Evolutionary conservation across 345 rosid species (phyloP).

Genomic region (Cochlearia excelsa): DNA sequence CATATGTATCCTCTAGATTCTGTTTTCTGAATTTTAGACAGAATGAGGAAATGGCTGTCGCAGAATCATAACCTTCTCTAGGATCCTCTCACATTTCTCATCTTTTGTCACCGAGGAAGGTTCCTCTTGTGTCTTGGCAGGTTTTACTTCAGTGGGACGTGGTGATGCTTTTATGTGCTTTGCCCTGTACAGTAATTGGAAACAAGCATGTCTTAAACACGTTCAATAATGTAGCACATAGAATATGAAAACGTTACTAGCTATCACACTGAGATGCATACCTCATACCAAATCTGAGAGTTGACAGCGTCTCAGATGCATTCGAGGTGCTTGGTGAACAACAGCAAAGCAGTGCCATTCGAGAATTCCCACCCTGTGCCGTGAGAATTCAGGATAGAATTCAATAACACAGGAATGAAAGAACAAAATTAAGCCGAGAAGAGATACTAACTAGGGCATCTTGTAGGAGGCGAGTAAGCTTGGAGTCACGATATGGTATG

Average conservation of each 20-base stretch:
- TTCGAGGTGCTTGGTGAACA: slow-evolving; percentile 86
- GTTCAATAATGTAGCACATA: slow-evolving; percentile 1
- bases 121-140: slow-evolving; percentile 37
- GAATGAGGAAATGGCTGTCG: slow-evolving; percentile 12
- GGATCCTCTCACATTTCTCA: slow-evolving; percentile 47
- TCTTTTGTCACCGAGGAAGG: slow-evolving; percentile 38
- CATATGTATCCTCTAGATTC: slow-evolving; percentile 8
- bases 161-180: slow-evolving; percentile 77
- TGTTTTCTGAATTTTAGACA: slow-evolving; percentile 18
- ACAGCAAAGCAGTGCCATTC: slow-evolving; percentile 78
- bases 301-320: slow-evolving; percentile 77
- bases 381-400: slow-evolving; percentile 17
- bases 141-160: slow-evolving; percentile 44
- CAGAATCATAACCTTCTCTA: slow-evolving; percentile 48
- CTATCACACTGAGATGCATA: slow-evolving; percentile 28
- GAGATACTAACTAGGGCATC: slow-evolving; percentile 70
- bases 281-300: slow-evolving; percentile 93
- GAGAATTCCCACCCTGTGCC: slow-evolving; percentile 77
- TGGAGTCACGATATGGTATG: slow-evolving; percentile 86
- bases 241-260: neutral
- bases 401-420: neutral
- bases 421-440: slow-evolving; percentile 14
- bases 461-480: slow-evolving; percentile 83
- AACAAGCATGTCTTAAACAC: slow-evolving; percentile 8
- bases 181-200: slow-evolving; percentile 50